Evolutionary conservation across 2,329 filamentous ascomycete genomes (phyloP).

Genomic region (Akanthomyces uredinophilus): DNA sequence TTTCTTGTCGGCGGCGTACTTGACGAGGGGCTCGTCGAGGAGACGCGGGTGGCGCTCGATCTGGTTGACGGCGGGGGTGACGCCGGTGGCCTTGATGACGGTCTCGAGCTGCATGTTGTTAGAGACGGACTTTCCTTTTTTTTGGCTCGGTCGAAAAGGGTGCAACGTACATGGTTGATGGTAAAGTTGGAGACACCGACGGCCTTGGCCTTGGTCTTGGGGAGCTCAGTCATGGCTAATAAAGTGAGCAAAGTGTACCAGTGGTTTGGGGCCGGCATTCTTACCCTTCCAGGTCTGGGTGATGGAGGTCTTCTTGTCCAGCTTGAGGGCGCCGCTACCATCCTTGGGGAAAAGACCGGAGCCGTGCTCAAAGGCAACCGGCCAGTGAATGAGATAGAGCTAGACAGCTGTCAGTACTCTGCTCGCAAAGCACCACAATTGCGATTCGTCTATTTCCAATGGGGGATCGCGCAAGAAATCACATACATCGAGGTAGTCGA

Average conservation of each 20-base stretch:
- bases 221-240: constrained; percentile 48
- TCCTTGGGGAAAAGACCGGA: constrained; percentile 42
- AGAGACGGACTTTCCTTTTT: neutral
- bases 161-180: constrained; percentile 42
- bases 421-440: neutral
- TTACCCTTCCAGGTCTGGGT: constrained; percentile 41
- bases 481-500: constrained; percentile 52
- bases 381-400: constrained; percentile 62
- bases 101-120: constrained; percentile 39
- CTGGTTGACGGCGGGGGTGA: constrained; percentile 60
- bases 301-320: constrained; percentile 40
- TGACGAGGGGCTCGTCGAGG: constrained; percentile 50
- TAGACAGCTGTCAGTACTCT: constrained; percentile 17
- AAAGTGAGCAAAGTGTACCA: neutral
- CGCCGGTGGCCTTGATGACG: constrained; percentile 52
- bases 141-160: neutral
- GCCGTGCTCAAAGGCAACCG: constrained; percentile 39
- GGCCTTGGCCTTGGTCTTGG: constrained; percentile 57
- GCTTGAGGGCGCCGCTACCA: constrained; percentile 32
- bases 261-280: neutral
- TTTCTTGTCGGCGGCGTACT: constrained; percentile 56
- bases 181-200: constrained; percentile 72
- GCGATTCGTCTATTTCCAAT: neutral
- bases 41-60: constrained; percentile 64
- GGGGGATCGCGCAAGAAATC: no score